Base-by-base conservation (phyloP, 192 early-diverging fungal genomes). In the Jimgerdemannia lactiflua region DNA sequence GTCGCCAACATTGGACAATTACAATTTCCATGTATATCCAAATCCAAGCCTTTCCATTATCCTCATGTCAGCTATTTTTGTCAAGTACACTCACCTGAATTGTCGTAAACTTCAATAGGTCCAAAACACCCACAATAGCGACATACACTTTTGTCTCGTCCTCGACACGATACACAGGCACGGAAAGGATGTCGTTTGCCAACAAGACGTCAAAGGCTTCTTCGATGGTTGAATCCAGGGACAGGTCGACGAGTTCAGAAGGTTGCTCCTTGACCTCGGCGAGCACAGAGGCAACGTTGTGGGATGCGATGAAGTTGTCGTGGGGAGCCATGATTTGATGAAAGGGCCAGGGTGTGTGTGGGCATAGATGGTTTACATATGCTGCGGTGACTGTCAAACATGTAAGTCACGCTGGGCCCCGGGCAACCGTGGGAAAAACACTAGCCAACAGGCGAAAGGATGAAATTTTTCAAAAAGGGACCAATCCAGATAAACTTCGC, bases 191-290 rank as follows among this genome's bases (percentile, higher is more conserved):
- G 71, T 90, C 83, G 40, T 86, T 79, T 11, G 80, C 76, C 9
- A 84, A 73, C 4, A 89, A 78, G 11, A 86, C 75, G 71, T 90
- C 82, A 83, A 90, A 88, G 20, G 85, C 87, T 40, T 86, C 77
- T 76, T 90, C 88, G 7, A 90, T 76, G 3, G 86, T 88, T 29
- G 84, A 80, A 3, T 70, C 83, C 41, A 82, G 73, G 39, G 83
- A 81, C 43, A 90, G 80, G 76, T 90, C 86, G 42, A 87, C 79
- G 19, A 90, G 69, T 39, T 75, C 74, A 2, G 74, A 14, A 6
- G 14, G 14, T 14, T 59, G 49, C 14, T 59, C 8, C 49, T 59
- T 59, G 2, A 59, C 6, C 14, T 59, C 49, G 49, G 49, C 14
- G 49, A 59, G 49, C 49, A 59, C 8, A 59, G 49, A 59, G 14